Base-by-base conservation (phyloP, 768 basidiomycete species). In the Collybiopsis confluens region DNA sequence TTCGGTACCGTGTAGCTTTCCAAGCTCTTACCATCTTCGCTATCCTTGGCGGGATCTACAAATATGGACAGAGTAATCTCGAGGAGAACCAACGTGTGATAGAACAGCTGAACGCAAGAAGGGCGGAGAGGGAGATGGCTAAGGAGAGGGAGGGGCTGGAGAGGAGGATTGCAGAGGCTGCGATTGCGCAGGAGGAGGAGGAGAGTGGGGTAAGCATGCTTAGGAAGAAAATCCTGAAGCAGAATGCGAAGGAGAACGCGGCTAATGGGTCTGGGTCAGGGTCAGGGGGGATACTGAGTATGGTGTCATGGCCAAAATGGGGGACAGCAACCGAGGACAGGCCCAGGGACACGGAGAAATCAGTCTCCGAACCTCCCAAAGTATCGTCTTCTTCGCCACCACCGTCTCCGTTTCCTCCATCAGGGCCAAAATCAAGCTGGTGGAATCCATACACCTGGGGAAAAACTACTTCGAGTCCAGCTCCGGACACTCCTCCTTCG, bases 1-100 rank as follows among this genome's bases (percentile, higher is more conserved):
- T 85, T 52, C 80, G 83, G 30, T 71, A 75, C 49, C 80, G 83
- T 28, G 77, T 85, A 27, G 70, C 77, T 46, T 75, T 79, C 43
- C 83, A 85, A 61, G 81, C 79, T 0, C 63, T 81, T 36, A 84
- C 83, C 1, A 64, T 85, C 51, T 74, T 73, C 28, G 76, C 79
- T 23, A 68, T 81, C 58, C 76, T 79, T 56, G 68, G 67, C 16
- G 59, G 61, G 42, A 54, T 58, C 11, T 60, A 53, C 35, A 53
- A 44, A 45, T 61, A 16, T 37, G 59, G 23, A 54, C 60, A 59
- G 55, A 58, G 26, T 47, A 62, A 53, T 41, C 20, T 60, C 27
- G 59, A 62, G 24, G 61, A 62, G 30, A 52, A 62, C 38, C 53
- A 47, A 26, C 45, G 48, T 24, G 47, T 60, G 27, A 42, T 58